phyloP scores from a whole-genome alignment of 1,139 yeast species.

The Magnusiomyces sp. region DNA sequence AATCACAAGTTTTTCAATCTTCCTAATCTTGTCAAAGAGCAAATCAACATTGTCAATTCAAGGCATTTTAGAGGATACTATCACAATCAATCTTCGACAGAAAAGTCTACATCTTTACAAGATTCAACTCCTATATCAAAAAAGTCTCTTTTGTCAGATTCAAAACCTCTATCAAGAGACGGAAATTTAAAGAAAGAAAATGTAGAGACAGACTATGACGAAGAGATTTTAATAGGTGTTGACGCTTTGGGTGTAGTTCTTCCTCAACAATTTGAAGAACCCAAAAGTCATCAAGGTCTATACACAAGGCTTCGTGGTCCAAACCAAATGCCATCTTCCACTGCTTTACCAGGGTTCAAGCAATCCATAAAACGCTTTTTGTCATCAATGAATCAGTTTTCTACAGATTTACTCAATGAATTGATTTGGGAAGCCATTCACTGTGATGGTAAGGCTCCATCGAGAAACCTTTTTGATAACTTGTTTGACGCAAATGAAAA shows the following conservation, averaged over 20 bases:
- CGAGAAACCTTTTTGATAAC: background rate
- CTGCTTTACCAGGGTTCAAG: slow-evolving; percentile 7
- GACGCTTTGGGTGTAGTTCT: slow-evolving; percentile 5
- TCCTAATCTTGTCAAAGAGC: background rate
- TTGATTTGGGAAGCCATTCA: slow-evolving; percentile 8
- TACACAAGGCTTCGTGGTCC: slow-evolving; percentile 10
- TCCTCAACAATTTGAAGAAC: slow-evolving; percentile 3
- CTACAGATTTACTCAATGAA: slow-evolving; percentile 1
- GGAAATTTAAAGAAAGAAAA: too few species aligned
- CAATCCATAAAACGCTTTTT: background rate
- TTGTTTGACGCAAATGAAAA: background rate
- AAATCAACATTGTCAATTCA: slow-evolving; percentile 7
- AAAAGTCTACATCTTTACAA: background rate
- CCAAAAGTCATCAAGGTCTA: background rate
- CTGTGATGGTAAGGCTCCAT: background rate
- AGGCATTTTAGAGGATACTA: slow-evolving; percentile 9
- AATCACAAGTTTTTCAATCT: slow-evolving; percentile 1
- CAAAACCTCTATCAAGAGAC: background rate
- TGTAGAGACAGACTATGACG: background rate
- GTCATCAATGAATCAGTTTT: slow-evolving; percentile 4
- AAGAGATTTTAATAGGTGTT: slow-evolving; percentile 7
- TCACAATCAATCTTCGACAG: background rate
- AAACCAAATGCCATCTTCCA: slow-evolving; percentile 9
- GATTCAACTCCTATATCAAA: background rate
- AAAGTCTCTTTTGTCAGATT: too few species aligned